These are phyloP conservation scores for Lichtheimia ornata DNA, from an alignment of 371 early-diverging fungal genomes.

Conservation along the genomic window DNA sequence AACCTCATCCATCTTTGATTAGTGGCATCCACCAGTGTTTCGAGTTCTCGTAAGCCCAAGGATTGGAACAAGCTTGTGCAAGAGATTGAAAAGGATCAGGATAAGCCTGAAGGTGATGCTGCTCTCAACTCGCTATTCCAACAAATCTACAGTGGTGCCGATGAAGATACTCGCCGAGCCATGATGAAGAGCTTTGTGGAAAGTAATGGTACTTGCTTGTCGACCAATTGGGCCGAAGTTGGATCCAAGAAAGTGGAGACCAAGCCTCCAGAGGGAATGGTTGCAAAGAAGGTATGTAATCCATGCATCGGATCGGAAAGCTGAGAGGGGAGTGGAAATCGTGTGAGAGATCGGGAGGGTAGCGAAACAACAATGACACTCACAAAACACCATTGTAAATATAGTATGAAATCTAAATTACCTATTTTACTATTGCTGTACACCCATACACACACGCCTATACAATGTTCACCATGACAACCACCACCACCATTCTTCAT, in stretches of 20 bases:
- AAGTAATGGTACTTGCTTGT: slow-evolving; percentile 92
- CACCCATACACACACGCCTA: too few species aligned
- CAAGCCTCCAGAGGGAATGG: slow-evolving; percentile 92
- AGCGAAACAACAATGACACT: too few species aligned
- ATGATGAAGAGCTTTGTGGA: slow-evolving; percentile 99
- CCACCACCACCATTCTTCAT: too few species aligned
- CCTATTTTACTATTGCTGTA: too few species aligned
- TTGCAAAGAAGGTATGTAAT: slow-evolving; percentile 57
- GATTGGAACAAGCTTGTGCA: slow-evolving; percentile 84
- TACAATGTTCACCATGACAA: too few species aligned
- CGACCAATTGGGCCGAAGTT: slow-evolving; percentile 97
- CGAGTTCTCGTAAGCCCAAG: slow-evolving; percentile 55
- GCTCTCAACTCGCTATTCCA: slow-evolving; percentile 91
- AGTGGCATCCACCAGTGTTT: slow-evolving; percentile 26
- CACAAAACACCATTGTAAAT: too few species aligned
- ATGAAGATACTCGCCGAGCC: slow-evolving; percentile 90
- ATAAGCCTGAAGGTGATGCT: slow-evolving; percentile 85
- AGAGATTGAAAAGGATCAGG: slow-evolving; percentile 68
- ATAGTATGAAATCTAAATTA: too few species aligned
- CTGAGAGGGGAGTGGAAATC: not conserved
- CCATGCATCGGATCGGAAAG: too few species aligned
- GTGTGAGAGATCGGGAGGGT: not conserved
- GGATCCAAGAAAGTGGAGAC: slow-evolving; percentile 79
- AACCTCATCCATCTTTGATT: not conserved
- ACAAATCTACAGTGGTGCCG: slow-evolving; percentile 88